Evolutionary conservation across 306 rosid species (phyloP).

Genomic region (Corylus avellana): DNA sequence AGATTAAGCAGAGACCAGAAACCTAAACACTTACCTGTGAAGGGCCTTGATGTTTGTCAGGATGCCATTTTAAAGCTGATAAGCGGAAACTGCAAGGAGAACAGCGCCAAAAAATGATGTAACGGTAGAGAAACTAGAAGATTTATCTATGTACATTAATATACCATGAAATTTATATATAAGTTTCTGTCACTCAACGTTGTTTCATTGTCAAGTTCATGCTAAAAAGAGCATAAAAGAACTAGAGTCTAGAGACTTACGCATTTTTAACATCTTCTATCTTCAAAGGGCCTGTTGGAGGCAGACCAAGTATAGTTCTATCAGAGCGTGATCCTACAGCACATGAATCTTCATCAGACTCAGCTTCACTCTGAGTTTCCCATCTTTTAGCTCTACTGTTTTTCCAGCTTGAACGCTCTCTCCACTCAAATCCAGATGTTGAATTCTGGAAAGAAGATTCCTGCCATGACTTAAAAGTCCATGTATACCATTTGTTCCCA

Average conservation of each 20-base stretch:
- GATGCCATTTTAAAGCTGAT: conserved; percentile 97
- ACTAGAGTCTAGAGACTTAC: conserved; percentile 45
- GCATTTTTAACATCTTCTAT: conserved; percentile 87
- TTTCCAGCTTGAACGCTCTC: conserved; percentile 48
- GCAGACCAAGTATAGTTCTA: conserved; percentile 76
- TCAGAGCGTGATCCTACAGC: conserved; percentile 56
- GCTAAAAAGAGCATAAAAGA: neutral
- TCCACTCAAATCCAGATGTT: conserved; percentile 67
- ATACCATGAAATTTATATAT: no score
- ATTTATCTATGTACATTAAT: no score
- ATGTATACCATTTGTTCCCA: conserved; percentile 56
- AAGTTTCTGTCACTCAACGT: neutral
- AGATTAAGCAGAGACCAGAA: conserved; percentile 8
- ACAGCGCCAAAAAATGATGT: conserved; percentile 3
- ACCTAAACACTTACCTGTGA: conserved; percentile 65
- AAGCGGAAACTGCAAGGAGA: conserved; percentile 60
- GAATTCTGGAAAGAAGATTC: conserved; percentile 43
- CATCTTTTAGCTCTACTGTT: conserved; percentile 39
- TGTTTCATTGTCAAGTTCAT: neutral
- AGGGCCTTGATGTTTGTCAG: conserved; percentile 85
- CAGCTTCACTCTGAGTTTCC: conserved; percentile 55
- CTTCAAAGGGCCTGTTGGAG: conserved; percentile 75
- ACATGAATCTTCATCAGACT: conserved; percentile 48
- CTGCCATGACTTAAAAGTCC: conserved; percentile 51
- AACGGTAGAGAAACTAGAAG: neutral